Conservation (phyloP, 1,284 basidiomycete genomes). For the Ustilago xerochloae region DNA sequence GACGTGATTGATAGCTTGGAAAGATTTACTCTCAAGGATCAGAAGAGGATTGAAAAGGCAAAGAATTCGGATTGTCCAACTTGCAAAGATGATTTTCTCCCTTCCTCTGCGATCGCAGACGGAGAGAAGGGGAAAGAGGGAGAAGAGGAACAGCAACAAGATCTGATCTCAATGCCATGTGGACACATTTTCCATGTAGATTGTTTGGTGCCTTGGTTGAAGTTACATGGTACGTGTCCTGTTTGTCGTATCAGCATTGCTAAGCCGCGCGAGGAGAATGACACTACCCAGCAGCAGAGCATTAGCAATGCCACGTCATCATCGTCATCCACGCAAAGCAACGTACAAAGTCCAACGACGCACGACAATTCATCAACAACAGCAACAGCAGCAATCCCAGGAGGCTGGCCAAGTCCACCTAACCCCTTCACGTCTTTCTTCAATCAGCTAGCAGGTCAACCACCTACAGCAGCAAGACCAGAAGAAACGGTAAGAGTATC, state of each 20-base stretch:
- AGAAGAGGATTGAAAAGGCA: slow-evolving; percentile 34
- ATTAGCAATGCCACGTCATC: not conserved
- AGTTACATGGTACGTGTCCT: slow-evolving; percentile 58
- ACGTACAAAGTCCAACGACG: not conserved
- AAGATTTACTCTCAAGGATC: slow-evolving; percentile 38
- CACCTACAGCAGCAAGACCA: not conserved
- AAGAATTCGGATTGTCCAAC: slow-evolving; percentile 60
- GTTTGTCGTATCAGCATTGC: slow-evolving; percentile 55
- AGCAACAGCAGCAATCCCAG: not conserved
- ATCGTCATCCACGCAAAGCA: not conserved
- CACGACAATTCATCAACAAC: not conserved
- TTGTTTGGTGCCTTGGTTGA: slow-evolving; percentile 62
- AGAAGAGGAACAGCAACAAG: slow-evolving; percentile 47
- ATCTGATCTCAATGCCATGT: slow-evolving; percentile 58
- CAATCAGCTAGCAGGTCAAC: not conserved
- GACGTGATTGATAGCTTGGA: slow-evolving; percentile 56
- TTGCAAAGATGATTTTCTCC: slow-evolving; percentile 59
- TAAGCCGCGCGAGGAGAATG: slow-evolving; percentile 19
- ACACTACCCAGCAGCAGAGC: not conserved
- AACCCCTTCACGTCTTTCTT: slow-evolving; percentile 25
- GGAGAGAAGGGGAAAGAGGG: not conserved
- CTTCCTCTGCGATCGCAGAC: slow-evolving; percentile 1
- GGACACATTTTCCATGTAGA: slow-evolving; percentile 58
- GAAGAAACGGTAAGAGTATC: slow-evolving; percentile 3
- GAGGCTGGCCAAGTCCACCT: slow-evolving; percentile 32